Base-by-base conservation (phyloP, 805 yeast species). In the Pichia sporocuriosa region DNA sequence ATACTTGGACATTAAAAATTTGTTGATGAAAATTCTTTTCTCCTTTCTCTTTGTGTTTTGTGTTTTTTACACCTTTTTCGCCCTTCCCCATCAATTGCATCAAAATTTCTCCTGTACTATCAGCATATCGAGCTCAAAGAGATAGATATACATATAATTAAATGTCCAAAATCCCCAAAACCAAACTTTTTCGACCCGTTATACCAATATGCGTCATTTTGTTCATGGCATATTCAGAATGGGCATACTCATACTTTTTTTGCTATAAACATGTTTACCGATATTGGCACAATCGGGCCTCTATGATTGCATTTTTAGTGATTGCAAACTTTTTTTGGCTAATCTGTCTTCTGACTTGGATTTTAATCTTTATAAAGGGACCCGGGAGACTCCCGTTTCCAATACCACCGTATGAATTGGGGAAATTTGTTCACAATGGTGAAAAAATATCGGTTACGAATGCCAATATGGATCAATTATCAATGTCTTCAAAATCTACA, bases 351-450 rank as follows among this genome's bases (percentile, higher is more conserved):
- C 20, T 47, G 32, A 39, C 66, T 48, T 81, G 87, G 84, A 32
- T 49, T 0, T 57, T 69, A 19, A 55, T 80, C 1, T 47, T 68
- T 15, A 12, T 54, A 2, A 41, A 53, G n/a, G 90, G 89, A 0
- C 84, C 89, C 0, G 93, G 93, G 0, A 52, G 35, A 3, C 39
- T 64, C 1, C 69, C 72, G 0, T 50, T 56, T 5, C 50, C 58
- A 26, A 45, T 65, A 6, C 73, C 75, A 1, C 56, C 69, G 2
- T 65, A 58, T 41, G 57, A 53, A 43, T 53, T 48, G 34, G 55
- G 41, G 32, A 51, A 20, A 36, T 65, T 57, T 30, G 50, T 46
- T 44, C 40, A 24, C n/a, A 46, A 49, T 20, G 58, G 55, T 3
- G 35, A 48, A 35, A 32, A 37, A 33, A 12, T 38, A 26, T 45